Base-by-base conservation (phyloP, 2,329 filamentous ascomycete species). In the Eutypa lata region DNA sequence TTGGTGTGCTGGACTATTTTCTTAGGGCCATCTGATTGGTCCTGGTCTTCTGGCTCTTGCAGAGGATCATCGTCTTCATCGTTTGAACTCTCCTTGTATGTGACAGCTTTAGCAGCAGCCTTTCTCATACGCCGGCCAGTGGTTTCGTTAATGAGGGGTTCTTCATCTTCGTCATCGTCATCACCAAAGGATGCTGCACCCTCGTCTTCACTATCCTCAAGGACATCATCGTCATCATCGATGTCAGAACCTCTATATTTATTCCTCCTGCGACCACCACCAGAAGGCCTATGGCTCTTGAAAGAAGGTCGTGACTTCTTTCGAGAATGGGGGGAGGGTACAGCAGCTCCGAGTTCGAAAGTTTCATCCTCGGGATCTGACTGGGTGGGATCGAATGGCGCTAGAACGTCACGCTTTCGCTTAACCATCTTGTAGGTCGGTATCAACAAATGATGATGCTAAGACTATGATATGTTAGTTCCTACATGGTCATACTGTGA, bases 291-390 rank as follows among this genome's bases (percentile, higher is more conserved):
- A 38, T 57, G 49, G 37, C 67, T 62, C 50, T 69, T 71, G 5
- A 73, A 68, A n/a, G n/a, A n/a, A 28, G 73, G 66, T 22, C 74
- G 73, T 5, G 71, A 62, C 50, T 75, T 76, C 58, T 75, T 79
- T 51, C 59, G 62, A 16, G 62, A 59, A 47, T 61, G 64, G 21
- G 61, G 33, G 2, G 55, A 55, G 2, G 55, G 55, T 24, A 70
- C 73, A 59, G 78, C 75, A 21, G 67, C 65, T 16, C 69, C 66
- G 16, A 83, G 83, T 53, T 84, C 79, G 62, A 87, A 88, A 66
- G 86, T 86, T 58, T 84, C 82, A 64, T 88, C 84, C 48, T 84
- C 79, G 2, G 84, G 76, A 60, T 88, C 84, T 48, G 84, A 87
- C 65, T 84, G 80, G 66, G 86, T 87, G 3, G 81, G 82, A 67